These are phyloP conservation scores for Aureobasidium sp. DNA, from an alignment of 2,329 filamentous ascomycete species.

Conservation along the genomic window DNA sequence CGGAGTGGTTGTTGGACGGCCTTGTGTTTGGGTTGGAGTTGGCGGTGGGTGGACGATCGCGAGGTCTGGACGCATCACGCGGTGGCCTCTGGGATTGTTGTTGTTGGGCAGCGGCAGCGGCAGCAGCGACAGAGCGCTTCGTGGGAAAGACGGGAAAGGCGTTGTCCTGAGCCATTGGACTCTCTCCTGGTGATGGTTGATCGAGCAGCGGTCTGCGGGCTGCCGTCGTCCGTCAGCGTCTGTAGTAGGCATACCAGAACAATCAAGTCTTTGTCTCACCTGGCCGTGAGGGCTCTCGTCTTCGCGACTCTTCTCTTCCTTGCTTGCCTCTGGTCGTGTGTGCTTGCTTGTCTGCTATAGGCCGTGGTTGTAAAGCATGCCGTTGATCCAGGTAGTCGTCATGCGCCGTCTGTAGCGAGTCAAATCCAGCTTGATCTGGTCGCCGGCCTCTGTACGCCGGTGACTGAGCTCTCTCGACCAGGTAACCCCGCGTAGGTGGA, in stretches of 20 bases:
- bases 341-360: conserved; percentile 19
- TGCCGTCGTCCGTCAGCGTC: conserved; percentile 13
- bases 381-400: background rate
- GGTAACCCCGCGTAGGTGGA: conserved; percentile 30
- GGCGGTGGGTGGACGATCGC: background rate
- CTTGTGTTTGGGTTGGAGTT: background rate
- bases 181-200: conserved; percentile 23
- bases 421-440: conserved; percentile 18
- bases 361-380: background rate
- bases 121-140: conserved; percentile 22
- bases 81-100: background rate
- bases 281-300: background rate
- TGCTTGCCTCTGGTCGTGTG: conserved; percentile 21
- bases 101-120: conserved; percentile 24
- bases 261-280: background rate
- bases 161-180: conserved; percentile 34
- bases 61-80: background rate
- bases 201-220: conserved; percentile 24
- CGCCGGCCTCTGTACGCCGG: conserved; percentile 21
- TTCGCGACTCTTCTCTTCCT: background rate
- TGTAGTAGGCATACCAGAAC: background rate
- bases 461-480: conserved; percentile 24
- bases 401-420: background rate
- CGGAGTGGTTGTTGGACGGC: background rate
- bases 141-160: conserved; percentile 43